A percentile compares a stretch with the other conserved stretches of the same genome.
phyloP scores from a whole-genome alignment of 1,139 yeast species.

The Blastobotrys aristatus region DNA sequence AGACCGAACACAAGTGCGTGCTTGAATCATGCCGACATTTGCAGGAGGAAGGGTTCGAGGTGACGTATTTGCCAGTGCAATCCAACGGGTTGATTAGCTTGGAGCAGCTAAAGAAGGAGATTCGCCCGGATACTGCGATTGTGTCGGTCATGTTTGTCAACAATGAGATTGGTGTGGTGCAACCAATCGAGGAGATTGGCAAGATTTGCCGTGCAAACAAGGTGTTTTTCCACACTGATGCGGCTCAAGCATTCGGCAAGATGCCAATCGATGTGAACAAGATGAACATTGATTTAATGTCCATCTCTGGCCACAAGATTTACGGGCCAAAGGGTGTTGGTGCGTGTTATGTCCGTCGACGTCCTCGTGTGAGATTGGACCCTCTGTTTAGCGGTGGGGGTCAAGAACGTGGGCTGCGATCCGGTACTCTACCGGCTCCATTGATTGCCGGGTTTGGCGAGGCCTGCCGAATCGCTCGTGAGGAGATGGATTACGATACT shows the following conservation, averaged over 20 bases:
- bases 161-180: conserved; percentile 97
- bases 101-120: conserved; percentile 73
- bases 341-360: conserved; percentile 90
- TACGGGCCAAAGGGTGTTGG: conserved; percentile 99
- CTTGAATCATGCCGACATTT: conserved; percentile 90
- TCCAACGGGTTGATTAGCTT: conserved; percentile 74
- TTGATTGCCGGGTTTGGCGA: conserved; percentile 95
- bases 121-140: conserved; percentile 84
- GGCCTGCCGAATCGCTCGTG: conserved; percentile 78
- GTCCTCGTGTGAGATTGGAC: conserved; percentile 96
- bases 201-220: conserved; percentile 77
- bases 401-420: conserved; percentile 95
- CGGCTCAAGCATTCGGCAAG: conserved; percentile 97
- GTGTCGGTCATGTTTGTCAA: conserved; percentile 98
- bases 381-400: conserved; percentile 98
- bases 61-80: conserved; percentile 83
- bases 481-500: conserved; percentile 71
- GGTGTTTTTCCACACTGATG: conserved; percentile 97
- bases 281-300: conserved; percentile 86
- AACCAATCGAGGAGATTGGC: conserved; percentile 94
- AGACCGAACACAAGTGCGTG: conserved; percentile 97
- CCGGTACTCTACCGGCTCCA: conserved; percentile 96
- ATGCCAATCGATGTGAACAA: conserved; percentile 88
- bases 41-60: conserved; percentile 96
- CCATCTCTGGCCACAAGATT: conserved; percentile 91